Conservation (phyloP, 495 filamentous ascomycete species). For the Penicillium daleae region DNA sequence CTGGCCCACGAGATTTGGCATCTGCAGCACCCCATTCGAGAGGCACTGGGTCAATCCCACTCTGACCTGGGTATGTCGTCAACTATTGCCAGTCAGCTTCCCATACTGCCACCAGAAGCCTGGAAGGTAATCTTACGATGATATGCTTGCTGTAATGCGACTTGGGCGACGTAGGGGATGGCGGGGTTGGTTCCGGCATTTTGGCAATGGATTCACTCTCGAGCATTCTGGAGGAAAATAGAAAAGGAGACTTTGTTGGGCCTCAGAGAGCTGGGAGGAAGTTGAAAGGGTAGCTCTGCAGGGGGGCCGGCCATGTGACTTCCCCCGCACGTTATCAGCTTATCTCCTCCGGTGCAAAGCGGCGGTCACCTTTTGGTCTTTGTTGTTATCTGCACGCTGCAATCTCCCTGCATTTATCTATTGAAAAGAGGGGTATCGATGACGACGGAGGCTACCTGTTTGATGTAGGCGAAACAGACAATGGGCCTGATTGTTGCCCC, state of each 20-base stretch:
- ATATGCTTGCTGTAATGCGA: slow-evolving; percentile 49
- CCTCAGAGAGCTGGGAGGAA: background rate
- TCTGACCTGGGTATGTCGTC: slow-evolving; percentile 93
- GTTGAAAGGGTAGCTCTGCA: slow-evolving; percentile 4
- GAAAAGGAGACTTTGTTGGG: background rate
- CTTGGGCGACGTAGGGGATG: slow-evolving; percentile 30
- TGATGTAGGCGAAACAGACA: background rate
- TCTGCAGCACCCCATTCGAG: slow-evolving; percentile 88
- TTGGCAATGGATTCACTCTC: slow-evolving; percentile 27
- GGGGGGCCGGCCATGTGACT: slow-evolving; percentile 20
- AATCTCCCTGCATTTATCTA: slow-evolving; percentile 7
- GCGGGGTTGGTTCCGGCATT: slow-evolving; percentile 28
- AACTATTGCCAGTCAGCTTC: slow-evolving; percentile 37
- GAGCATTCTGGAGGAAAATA: slow-evolving; percentile 17
- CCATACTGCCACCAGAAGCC: background rate
- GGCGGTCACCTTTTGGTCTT: slow-evolving; percentile 15
- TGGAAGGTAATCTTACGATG: slow-evolving; percentile 33
- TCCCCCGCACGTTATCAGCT: slow-evolving; percentile 37
- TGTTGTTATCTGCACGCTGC: slow-evolving; percentile 4
- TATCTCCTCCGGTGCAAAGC: slow-evolving; percentile 24
- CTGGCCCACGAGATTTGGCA: slow-evolving; percentile 75
- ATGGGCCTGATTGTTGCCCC: background rate
- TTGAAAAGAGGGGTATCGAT: background rate
- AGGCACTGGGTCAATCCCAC: slow-evolving; percentile 85
- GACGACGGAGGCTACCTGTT: background rate